Base-by-base conservation (phyloP, 2,329 filamentous ascomycete species). In the Cercospora zeina region DNA sequence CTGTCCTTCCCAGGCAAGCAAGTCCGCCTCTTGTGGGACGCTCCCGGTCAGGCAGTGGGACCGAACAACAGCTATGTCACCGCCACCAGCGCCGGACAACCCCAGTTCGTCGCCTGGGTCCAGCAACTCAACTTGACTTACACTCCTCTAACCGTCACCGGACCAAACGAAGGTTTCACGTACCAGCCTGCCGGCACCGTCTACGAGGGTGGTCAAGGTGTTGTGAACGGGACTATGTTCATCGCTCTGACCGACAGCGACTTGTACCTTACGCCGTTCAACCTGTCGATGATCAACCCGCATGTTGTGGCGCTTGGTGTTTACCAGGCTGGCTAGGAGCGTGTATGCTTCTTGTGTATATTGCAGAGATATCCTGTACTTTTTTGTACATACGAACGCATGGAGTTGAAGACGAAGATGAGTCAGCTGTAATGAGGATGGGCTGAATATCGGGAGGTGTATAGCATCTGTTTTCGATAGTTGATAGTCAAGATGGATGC, bases 1-100 rank as follows among this genome's bases (percentile, higher is more conserved):
- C 83, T 96, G 0, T 89, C 88, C 0, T 91, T 88, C 73, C 84
- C 91, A 0, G 90, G 90, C 0, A 88, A 88, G 24, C 78, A 87
- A 68, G 85, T 96, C 1, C 85, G 85, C 71, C 77, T 96, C 6
- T 74, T 81, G 47, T 96, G 90, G 90, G 90, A 95, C 27, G 76
- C 73, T 0, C 88, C 90, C 0, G 90, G 89, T 0, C 76, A 83
- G 67, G 69, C 82, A 0, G 82, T 93, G 2, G 91, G 91, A 0
- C 91, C 91, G 0, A 93, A 96, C 76, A 91, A 91, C 78, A 89
- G 85, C 71, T 96, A 96, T 73, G 77, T 91, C 54, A 93, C 91
- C 0, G 74, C 80, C 0, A 80, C 82, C 0, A 67, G 71, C 16
- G 89, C 87, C 0, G 81, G 81, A 1, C 69, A 74, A 3, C 88